These are phyloP conservation scores for Endoconidiophora polonica DNA, from an alignment of 2,329 filamentous ascomycete genomes.

Conservation along the genomic window DNA sequence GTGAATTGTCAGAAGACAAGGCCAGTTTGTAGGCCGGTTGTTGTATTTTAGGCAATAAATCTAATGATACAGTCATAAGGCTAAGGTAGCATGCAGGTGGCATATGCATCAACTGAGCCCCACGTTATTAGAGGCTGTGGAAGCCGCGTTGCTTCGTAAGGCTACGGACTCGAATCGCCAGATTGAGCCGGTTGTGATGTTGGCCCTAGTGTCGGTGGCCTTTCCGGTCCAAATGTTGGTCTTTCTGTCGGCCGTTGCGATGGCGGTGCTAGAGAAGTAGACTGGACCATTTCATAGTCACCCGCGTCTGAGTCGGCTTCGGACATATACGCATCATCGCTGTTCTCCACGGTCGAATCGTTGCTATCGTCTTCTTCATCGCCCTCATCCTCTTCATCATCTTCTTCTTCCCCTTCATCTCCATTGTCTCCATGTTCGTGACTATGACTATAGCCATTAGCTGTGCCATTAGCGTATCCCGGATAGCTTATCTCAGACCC, in stretches of 20 bases:
- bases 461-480: neutral
- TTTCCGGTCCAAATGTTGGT: constrained; percentile 9
- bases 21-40: no score
- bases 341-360: constrained; percentile 2
- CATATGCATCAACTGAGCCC: no score
- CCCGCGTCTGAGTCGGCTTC: constrained; percentile 7
- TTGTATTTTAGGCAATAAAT: no score
- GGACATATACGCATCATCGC: constrained; percentile 6
- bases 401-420: neutral
- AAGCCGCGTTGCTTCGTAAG: no score
- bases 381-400: neutral
- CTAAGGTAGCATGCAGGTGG: no score
- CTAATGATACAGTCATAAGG: no score
- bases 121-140: no score
- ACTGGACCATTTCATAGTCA: neutral
- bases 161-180: neutral
- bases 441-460: constrained; percentile 1
- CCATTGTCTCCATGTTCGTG: neutral
- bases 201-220: constrained; percentile 16
- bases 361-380: constrained; percentile 2
- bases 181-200: neutral
- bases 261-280: neutral
- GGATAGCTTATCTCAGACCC: constrained; percentile 1
- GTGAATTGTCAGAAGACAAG: no score
- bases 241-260: constrained; percentile 2